Conservation (phyloP, 176 grass and related monocot species). For the Oryza officinalis region DNA sequence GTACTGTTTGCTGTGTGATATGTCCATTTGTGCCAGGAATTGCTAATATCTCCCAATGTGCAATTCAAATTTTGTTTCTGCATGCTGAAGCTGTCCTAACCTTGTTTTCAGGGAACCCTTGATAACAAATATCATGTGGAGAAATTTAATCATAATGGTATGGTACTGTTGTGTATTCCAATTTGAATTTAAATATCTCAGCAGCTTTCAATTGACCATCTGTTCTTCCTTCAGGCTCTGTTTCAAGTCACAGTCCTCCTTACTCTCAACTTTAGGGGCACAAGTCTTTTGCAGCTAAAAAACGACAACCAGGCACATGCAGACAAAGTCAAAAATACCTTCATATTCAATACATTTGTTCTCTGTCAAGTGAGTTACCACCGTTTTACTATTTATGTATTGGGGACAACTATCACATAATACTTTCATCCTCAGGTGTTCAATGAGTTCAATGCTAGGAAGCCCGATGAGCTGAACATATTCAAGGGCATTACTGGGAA, state of each 20-base stretch:
- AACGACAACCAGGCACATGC: slow-evolving; percentile 63
- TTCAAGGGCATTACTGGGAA: slow-evolving; percentile 75
- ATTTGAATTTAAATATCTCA: not conserved
- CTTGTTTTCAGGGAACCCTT: slow-evolving; percentile 75
- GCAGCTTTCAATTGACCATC: not conserved
- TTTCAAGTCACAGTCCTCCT: slow-evolving; percentile 87
- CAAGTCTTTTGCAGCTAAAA: slow-evolving; percentile 66
- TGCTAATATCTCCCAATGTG: not conserved
- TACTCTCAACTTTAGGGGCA: slow-evolving; percentile 73
- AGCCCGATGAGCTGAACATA: slow-evolving; percentile 84
- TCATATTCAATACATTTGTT: slow-evolving; percentile 98
- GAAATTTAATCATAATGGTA: slow-evolving; percentile 93
- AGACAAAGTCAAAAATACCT: slow-evolving; percentile 83
- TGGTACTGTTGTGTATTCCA: not conserved
- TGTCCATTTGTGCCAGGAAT: not conserved
- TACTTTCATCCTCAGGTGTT: slow-evolving; percentile 56
- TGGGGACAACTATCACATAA: slow-evolving; percentile 1
- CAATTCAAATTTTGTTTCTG: not conserved
- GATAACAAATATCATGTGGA: slow-evolving; percentile 99
- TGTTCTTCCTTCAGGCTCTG: slow-evolving; percentile 59
- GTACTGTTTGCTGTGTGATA: not conserved
- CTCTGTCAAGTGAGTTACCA: slow-evolving; percentile 75
- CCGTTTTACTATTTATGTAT: not conserved
- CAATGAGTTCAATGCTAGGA: slow-evolving; percentile 89
- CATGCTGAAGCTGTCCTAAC: slow-evolving; percentile 13